These are phyloP conservation scores for Aspergillus eucalypticola DNA, from an alignment of 2,329 filamentous ascomycete genomes.

Conservation along the genomic window DNA sequence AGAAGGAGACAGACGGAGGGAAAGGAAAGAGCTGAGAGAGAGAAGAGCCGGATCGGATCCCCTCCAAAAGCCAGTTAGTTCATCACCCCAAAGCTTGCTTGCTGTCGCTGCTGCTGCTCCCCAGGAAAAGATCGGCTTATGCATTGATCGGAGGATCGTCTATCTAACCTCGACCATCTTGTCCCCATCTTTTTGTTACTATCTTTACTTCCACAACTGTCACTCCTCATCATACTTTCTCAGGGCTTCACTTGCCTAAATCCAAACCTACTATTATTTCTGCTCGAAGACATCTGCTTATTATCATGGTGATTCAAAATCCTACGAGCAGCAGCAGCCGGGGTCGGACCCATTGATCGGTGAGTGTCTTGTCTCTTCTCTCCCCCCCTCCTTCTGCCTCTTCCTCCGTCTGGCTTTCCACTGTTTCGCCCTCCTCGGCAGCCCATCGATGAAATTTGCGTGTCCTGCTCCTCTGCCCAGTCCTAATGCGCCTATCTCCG, in stretches of 20 bases:
- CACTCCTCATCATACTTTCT: background rate
- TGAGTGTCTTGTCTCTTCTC: background rate
- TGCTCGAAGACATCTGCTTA: background rate
- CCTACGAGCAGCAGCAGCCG: background rate
- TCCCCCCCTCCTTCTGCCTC: too few relatives aligned
- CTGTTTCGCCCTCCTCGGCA: background rate
- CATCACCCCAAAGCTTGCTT: too few relatives aligned
- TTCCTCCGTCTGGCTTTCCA: background rate
- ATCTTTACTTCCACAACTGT: background rate
- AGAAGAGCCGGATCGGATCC: background rate
- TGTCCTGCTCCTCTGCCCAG: background rate
- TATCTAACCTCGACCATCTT: background rate
- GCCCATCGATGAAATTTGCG: constrained; percentile 3
- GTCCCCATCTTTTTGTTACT: background rate
- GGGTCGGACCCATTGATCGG: constrained; percentile 3
- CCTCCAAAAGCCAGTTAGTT: background rate
- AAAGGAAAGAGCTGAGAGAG: too few relatives aligned
- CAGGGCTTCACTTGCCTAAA: too few relatives aligned
- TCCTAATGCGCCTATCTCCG: constrained; percentile 3
- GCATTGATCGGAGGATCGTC: constrained; percentile 8
- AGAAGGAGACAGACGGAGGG: too few relatives aligned
- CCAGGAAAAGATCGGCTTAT: constrained; percentile 2
- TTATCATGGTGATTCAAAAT: constrained; percentile 6
- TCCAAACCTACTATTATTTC: background rate
- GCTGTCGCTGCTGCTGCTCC: background rate